Conservation (phyloP, 129 eudicot genomes). For the Chrysanthemum lavandulifolium region DNA sequence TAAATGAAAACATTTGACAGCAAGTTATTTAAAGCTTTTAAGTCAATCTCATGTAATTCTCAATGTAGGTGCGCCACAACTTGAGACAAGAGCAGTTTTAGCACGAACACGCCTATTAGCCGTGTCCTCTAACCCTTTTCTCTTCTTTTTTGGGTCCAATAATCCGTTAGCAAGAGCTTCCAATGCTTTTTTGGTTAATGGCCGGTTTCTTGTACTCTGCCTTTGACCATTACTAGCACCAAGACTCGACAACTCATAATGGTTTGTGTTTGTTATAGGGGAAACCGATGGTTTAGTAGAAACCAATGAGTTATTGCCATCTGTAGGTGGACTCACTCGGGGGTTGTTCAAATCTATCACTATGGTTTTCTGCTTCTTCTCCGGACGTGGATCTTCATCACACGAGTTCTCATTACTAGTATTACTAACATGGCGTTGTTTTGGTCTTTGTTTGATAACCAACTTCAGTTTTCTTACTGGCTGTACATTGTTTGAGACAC, state of each 20-base stretch:
- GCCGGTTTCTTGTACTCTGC: constrained; percentile 53
- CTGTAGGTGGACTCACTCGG: background rate
- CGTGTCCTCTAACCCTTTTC: background rate
- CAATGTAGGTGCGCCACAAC: background rate
- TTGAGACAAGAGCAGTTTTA: constrained; percentile 12
- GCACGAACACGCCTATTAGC: constrained; percentile 21
- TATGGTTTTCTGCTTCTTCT: background rate
- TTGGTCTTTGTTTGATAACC: too few relatives aligned
- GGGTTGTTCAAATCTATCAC: background rate
- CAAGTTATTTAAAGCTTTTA: background rate
- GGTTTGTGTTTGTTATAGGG: constrained; percentile 1
- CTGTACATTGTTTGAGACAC: too few relatives aligned
- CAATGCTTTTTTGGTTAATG: constrained; percentile 39
- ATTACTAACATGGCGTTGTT: background rate
- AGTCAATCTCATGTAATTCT: background rate
- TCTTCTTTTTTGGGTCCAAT: background rate
- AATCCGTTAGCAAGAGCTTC: background rate
- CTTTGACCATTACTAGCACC: constrained; percentile 15
- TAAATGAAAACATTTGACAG: background rate
- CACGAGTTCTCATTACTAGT: background rate
- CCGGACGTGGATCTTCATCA: background rate
- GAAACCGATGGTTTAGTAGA: background rate
- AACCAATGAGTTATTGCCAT: background rate
- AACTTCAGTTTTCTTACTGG: too few relatives aligned
- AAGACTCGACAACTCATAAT: background rate